A percentile compares a stretch with the other conserved stretches of the same genome.
Evolutionary conservation across 2,329 filamentous ascomycete species (phyloP).

Genomic region (Aspergillus neotritici): DNA sequence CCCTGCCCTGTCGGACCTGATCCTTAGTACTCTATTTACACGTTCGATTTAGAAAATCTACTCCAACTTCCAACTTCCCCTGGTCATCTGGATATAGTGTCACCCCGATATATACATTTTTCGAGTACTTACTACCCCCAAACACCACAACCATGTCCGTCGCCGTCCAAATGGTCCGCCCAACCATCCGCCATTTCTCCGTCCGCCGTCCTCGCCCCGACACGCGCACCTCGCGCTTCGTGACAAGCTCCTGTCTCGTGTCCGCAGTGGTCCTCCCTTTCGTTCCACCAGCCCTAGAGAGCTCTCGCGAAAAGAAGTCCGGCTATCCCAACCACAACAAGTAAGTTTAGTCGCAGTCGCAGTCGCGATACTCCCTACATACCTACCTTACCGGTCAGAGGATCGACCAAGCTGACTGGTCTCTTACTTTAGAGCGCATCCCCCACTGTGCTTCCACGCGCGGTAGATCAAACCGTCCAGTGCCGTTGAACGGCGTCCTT

Average conservation of each 20-base stretch:
- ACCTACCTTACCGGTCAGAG: no score
- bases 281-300: conserved; percentile 43
- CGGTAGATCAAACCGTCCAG: conserved; percentile 21
- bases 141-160: conserved; percentile 15
- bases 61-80: no score
- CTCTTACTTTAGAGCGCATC: conserved; percentile 25
- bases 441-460: conserved; percentile 40
- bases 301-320: conserved; percentile 37
- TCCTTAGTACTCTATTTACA: no score
- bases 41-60: no score
- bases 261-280: conserved; percentile 43
- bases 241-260: conserved; percentile 38
- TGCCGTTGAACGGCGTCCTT: not conserved
- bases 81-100: no score
- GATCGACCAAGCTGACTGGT: no score
- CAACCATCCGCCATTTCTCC: conserved; percentile 42
- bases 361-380: not conserved
- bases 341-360: conserved; percentile 19
- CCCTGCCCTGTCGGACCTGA: no score
- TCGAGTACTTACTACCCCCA: not conserved
- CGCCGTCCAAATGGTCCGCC: conserved; percentile 24
- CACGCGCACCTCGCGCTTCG: conserved; percentile 35
- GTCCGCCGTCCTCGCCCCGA: conserved; percentile 37
- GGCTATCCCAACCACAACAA: conserved; percentile 36
- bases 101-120: not conserved